Conservation (phyloP, 1,284 basidiomycete genomes). For the Meira miltonrushii region DNA sequence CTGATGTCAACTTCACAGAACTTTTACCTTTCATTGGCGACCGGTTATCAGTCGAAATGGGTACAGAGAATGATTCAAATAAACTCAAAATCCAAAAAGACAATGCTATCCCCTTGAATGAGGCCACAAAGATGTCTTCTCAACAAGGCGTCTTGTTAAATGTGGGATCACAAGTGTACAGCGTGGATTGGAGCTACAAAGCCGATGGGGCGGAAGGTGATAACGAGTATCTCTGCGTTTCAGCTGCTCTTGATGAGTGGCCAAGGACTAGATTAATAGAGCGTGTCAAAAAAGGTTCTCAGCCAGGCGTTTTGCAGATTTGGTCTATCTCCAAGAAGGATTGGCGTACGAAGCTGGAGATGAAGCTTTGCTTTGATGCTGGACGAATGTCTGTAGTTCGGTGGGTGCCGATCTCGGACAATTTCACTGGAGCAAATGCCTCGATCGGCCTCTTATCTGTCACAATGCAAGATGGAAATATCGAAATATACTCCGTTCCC, state of each 20-base stretch:
- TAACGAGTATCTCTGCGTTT: conserved; percentile 26
- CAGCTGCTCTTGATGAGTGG: conserved; percentile 11
- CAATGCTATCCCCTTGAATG: no score
- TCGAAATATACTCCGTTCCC: conserved; percentile 24
- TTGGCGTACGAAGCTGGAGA: conserved; percentile 17
- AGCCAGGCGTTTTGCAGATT: conserved; percentile 23
- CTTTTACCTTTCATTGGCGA: no score
- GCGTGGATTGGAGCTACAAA: conserved; percentile 31
- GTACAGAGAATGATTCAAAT: no score
- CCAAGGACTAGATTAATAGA: conserved; percentile 21
- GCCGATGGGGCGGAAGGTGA: conserved; percentile 13
- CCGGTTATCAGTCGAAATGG: no score
- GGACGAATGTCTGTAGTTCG: conserved; percentile 21
- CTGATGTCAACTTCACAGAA: no score
- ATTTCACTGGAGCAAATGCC: neutral
- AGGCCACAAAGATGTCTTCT: neutral
- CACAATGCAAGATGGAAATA: conserved; percentile 26
- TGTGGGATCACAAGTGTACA: conserved; percentile 29
- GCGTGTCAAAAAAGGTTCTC: neutral
- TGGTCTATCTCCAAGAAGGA: conserved; percentile 24
- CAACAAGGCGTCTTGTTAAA: conserved; percentile 29
- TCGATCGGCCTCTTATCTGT: conserved; percentile 25
- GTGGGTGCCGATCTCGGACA: conserved; percentile 17
- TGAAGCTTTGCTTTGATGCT: conserved; percentile 22
- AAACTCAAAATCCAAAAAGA: no score